A percentile compares a stretch with the other conserved stretches of the same genome.
These are phyloP conservation scores for Bisporella sp. DNA, from an alignment of 2,329 filamentous ascomycete species.

Conservation along the genomic window DNA sequence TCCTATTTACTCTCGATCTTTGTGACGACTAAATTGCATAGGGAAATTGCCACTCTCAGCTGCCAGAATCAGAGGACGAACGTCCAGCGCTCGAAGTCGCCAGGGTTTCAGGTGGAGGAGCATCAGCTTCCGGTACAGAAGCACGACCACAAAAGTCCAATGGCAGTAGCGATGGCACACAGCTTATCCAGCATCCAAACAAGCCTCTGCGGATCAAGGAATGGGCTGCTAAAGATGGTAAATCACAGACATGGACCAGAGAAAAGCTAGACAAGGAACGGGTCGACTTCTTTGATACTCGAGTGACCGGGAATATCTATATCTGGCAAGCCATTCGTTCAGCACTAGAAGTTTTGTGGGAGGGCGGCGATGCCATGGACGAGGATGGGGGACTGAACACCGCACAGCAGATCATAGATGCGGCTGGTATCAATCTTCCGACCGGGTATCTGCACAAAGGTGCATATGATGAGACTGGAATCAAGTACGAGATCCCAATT, in stretches of 20 bases:
- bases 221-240: slow-evolving; percentile 46
- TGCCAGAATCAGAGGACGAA: too few relatives aligned
- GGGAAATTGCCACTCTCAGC: too few relatives aligned
- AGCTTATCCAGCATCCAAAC: too few relatives aligned
- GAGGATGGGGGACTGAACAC: slow-evolving; percentile 44
- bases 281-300: slow-evolving; percentile 81
- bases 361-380: slow-evolving; percentile 28
- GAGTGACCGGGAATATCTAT: slow-evolving; percentile 69
- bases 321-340: slow-evolving; percentile 72
- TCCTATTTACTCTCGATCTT: too few relatives aligned
- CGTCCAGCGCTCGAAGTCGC: too few relatives aligned
- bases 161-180: too few relatives aligned
- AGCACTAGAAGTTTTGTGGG: slow-evolving; percentile 62
- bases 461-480: slow-evolving; percentile 64
- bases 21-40: too few relatives aligned
- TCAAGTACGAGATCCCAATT: slow-evolving; percentile 61
- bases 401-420: slow-evolving; percentile 75
- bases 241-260: slow-evolving; percentile 62
- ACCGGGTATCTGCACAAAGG: slow-evolving; percentile 64
- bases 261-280: slow-evolving; percentile 63
- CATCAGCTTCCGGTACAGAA: too few relatives aligned
- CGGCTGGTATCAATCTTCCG: slow-evolving; percentile 68
- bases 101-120: too few relatives aligned
- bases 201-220: neutral
- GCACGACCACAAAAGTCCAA: too few relatives aligned